Percentiles rank a stretch among this genome's conserved stretches.
phyloP scores from a whole-genome alignment of 2,329 filamentous ascomycete species.

The Penicillium occitanis region DNA sequence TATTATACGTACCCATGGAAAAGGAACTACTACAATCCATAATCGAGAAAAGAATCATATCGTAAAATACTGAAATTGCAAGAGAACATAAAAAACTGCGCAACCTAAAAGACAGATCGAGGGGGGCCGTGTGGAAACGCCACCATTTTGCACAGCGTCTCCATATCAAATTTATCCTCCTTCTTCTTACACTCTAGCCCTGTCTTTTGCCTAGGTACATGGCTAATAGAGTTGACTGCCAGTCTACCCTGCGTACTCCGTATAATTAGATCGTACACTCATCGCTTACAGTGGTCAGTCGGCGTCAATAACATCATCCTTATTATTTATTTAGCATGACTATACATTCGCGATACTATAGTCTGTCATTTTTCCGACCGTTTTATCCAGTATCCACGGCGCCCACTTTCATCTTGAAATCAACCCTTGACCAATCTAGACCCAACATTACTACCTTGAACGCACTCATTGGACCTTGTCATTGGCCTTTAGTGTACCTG shows the following conservation, averaged over 20 bases:
- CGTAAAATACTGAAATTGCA: conserved; percentile 1
- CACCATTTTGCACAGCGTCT: conserved; percentile 4
- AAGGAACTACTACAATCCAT: not conserved
- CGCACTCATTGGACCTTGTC: not conserved
- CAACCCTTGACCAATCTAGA: not conserved
- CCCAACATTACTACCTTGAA: conserved; percentile 1
- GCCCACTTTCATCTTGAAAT: conserved; percentile 2
- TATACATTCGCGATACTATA: not conserved
- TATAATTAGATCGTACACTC: not conserved
- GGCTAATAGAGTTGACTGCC: not conserved
- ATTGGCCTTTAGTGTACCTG: not conserved
- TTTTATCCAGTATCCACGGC: conserved; percentile 8
- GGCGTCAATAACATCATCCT: not conserved
- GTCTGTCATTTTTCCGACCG: not conserved
- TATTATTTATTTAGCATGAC: not conserved
- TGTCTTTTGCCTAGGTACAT: not conserved
- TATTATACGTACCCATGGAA: not conserved
- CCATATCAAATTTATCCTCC: conserved; percentile 8
- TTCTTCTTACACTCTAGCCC: conserved; percentile 4
- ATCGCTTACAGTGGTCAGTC: not conserved
- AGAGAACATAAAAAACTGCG: not conserved
- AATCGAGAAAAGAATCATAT: not conserved
- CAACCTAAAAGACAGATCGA: not conserved
- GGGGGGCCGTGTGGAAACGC: not conserved
- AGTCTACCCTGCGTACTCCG: not conserved